Conservation (phyloP, 2,329 filamentous ascomycete genomes). For the Colletotrichum eleusines region DNA sequence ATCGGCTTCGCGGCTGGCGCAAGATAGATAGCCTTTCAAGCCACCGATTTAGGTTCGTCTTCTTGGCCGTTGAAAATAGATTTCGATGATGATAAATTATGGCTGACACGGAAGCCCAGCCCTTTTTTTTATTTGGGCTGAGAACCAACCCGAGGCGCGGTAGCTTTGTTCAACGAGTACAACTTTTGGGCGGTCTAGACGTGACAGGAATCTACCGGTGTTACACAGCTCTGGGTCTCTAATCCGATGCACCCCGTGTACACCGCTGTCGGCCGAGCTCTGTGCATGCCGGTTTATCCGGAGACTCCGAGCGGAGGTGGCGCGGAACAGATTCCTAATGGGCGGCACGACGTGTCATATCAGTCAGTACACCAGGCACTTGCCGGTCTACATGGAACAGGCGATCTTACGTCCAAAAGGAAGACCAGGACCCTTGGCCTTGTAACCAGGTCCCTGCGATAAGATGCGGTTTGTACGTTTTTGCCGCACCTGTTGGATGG, state of each 20-base stretch:
- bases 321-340: neutral
- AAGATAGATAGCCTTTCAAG: neutral
- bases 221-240: neutral
- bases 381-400: neutral
- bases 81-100: neutral
- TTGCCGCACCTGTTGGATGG: neutral
- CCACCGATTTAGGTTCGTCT: neutral
- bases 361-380: neutral
- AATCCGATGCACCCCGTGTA: constrained; percentile 11
- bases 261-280: constrained; percentile 5
- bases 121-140: too few species aligned
- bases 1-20: neutral
- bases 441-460: neutral
- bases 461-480: constrained; percentile 50
- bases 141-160: neutral
- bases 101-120: neutral
- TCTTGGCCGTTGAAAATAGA: neutral
- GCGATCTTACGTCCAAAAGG: neutral
- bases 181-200: neutral
- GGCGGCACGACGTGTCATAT: neutral
- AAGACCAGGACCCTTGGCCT: neutral
- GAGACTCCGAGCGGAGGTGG: neutral
- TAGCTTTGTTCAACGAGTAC: too few species aligned
- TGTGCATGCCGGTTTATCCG: constrained; percentile 12
- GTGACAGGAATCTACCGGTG: neutral